Percentiles rank a stretch among this genome's conserved stretches.
Conservation (phyloP, 441 rosid genomes). For the Erodium trifolium region DNA sequence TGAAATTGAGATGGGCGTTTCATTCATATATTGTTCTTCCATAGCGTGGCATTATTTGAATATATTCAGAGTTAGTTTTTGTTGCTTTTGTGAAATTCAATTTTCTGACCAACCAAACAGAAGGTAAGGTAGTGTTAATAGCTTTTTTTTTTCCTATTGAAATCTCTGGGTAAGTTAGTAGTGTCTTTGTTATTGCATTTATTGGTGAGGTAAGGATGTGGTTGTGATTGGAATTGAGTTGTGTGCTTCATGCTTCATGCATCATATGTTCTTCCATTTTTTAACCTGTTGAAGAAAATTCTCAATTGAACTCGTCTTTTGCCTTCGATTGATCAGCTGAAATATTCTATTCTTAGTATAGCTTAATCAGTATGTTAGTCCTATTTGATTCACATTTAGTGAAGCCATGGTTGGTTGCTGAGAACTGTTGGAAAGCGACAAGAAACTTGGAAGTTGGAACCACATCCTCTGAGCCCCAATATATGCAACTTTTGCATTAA, state of each 20-base stretch:
- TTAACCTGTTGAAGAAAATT: not conserved
- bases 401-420: constrained; percentile 7
- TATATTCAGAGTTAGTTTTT: not conserved
- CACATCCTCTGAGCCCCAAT: not conserved
- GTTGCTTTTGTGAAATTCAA: not conserved
- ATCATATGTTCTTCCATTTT: not conserved
- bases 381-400: not conserved
- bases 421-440: constrained; percentile 1
- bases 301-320: not conserved
- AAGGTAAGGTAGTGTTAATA: not conserved
- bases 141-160: not conserved
- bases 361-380: not conserved
- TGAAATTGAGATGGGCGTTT: not conserved
- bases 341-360: not conserved
- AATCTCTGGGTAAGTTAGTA: not conserved
- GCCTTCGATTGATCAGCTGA: constrained; percentile 3
- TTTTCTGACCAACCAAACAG: constrained; percentile 5
- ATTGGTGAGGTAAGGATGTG: not conserved
- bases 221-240: not conserved
- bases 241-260: not conserved
- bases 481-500: not conserved
- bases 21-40: not conserved
- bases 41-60: not conserved
- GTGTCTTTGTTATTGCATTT: not conserved
- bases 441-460: not conserved